Base-by-base conservation (phyloP, 768 basidiomycete species). In the Obba rivulosa region DNA sequence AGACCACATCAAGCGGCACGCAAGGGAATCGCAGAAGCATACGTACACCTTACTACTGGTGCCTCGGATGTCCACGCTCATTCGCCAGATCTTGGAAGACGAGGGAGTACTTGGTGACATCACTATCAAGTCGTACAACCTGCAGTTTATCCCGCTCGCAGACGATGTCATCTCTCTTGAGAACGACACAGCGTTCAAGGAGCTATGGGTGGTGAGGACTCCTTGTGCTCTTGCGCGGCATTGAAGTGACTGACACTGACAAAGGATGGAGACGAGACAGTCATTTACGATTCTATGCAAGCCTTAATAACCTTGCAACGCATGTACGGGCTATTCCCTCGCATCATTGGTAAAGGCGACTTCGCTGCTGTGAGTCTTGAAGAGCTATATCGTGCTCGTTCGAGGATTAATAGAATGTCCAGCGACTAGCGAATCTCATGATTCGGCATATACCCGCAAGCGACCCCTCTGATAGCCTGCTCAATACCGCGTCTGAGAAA, bases 41-140 rank as follows among this genome's bases (percentile, higher is more conserved):
- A 80, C 80, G 22, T 97, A 90, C 65, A 94, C 87, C 20, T 65
- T 98, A 28, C 69, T 99, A 22, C 79, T 96, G 39, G 89, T 93
- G 0, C 96, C 96, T 8, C 77, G 94, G 35, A 72, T 80, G 34
- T 98, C 96, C 2, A 87, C 86, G 4, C 75, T 98, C 8, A 90
- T 94, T 45, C 79, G 82, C 28, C 80, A 84, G 48, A 83, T 93
- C 53, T 69, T 99, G 38, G 93, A 97, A 60, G 94, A 98, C 62
- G 88, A 96, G 60, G 96, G 95, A n/a, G 94, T 99, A 1, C 76
- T 94, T 14, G 96, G 96, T n/a, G 94, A 97, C 59, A 75, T 99
- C 39, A 83, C 79, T 8, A 79, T 98, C 24, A 80, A 82, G 17
- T 79, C 90, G 23, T 95, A 92, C 66, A 90, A 91, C 63, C 76